These are phyloP conservation scores for Cytospora paraplurivora DNA, from an alignment of 2,329 filamentous ascomycete species.

Conservation along the genomic window DNA sequence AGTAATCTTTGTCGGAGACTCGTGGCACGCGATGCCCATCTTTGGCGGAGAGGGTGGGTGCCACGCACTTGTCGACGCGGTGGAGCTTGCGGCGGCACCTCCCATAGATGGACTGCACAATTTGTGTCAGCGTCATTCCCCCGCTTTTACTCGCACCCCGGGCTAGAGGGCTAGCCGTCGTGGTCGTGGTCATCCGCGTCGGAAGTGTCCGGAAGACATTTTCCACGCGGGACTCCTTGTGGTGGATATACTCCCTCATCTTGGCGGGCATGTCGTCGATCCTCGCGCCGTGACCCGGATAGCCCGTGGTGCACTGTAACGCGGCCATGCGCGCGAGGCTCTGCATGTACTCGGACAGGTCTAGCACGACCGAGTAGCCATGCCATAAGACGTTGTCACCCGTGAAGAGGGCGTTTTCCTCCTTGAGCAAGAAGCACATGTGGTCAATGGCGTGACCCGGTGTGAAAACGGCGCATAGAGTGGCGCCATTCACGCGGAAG, in stretches of 20 bases:
- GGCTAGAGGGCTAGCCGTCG: constrained; percentile 20
- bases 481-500: constrained; percentile 62
- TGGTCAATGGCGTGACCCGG: constrained; percentile 80
- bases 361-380: constrained; percentile 72
- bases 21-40: too few relatives aligned
- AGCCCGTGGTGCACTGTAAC: constrained; percentile 41
- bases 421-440: constrained; percentile 74
- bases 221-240: constrained; percentile 43
- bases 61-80: too few relatives aligned
- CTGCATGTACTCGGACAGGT: constrained; percentile 56
- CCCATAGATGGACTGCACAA: constrained; percentile 50
- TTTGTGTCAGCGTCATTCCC: constrained; percentile 41
- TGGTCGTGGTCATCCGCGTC: constrained; percentile 11
- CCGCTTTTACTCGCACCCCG: constrained; percentile 35
- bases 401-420: constrained; percentile 79
- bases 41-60: too few relatives aligned
- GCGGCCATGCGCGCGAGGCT: constrained; percentile 26
- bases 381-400: constrained; percentile 76
- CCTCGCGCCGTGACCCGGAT: constrained; percentile 47
- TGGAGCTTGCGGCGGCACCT: constrained; percentile 33
- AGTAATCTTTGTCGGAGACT: too few relatives aligned
- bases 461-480: constrained; percentile 62
- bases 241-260: constrained; percentile 40
- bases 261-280: constrained; percentile 43
- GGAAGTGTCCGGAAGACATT: constrained; percentile 41